A percentile compares a stretch with the other conserved stretches of the same genome.
phyloP scores from a whole-genome alignment of 306 rosid genomes.

The Pterocarpus santalinus region DNA sequence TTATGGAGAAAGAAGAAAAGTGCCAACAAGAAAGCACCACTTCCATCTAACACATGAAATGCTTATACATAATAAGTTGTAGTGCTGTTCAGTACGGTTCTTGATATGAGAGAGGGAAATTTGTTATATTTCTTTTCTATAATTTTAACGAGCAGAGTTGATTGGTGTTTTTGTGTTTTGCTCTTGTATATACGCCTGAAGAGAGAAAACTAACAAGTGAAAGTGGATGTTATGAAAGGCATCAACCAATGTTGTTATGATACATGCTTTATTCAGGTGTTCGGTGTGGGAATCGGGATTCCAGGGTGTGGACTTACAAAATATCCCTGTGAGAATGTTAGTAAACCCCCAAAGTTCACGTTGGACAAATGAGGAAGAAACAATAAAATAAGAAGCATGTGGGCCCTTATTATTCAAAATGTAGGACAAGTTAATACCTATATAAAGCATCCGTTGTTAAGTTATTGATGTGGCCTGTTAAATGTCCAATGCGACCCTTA shows the following conservation, averaged over 20 bases:
- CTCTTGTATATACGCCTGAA: constrained; percentile 45
- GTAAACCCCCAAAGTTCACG: no score
- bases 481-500: no score
- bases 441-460: no score
- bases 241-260: constrained; percentile 7
- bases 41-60: constrained; percentile 53
- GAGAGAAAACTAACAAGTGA: constrained; percentile 15
- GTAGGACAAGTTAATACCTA: no score
- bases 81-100: constrained; percentile 41
- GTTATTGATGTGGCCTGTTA: no score
- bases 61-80: constrained; percentile 24
- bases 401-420: no score
- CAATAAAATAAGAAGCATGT: no score
- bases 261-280: neutral
- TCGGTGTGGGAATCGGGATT: no score
- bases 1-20: constrained; percentile 81
- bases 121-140: neutral
- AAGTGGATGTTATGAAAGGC: constrained; percentile 30
- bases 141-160: constrained; percentile 24
- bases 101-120: constrained; percentile 20
- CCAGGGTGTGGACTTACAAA: no score
- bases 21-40: constrained; percentile 56
- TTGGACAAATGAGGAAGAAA: no score
- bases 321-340: no score
- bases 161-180: constrained; percentile 45